Evolutionary conservation across 2,329 filamentous ascomycete species (phyloP).

Genomic region (Monosporascus sp.): DNA sequence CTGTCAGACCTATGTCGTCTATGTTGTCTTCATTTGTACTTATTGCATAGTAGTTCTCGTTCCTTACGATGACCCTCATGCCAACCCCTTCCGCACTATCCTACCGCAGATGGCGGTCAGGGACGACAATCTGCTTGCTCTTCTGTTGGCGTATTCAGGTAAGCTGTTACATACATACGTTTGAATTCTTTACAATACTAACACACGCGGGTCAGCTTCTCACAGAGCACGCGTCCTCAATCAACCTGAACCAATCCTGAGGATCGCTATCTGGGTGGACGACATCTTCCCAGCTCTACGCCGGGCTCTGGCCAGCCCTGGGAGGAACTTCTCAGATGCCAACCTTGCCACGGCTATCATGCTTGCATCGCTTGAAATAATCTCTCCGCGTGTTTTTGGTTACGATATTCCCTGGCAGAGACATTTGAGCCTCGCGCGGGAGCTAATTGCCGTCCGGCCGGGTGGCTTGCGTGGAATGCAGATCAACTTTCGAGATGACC

Average conservation of each 20-base stretch:
- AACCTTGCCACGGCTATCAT: constrained; percentile 79
- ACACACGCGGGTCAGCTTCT: constrained; percentile 45
- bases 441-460: constrained; percentile 63
- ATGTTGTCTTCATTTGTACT: constrained; percentile 27
- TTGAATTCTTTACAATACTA: constrained; percentile 5
- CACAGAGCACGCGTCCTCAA: constrained; percentile 71
- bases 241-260: constrained; percentile 67
- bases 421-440: constrained; percentile 69
- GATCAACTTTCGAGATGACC: constrained; percentile 45
- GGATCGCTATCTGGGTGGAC: constrained; percentile 75
- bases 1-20: constrained; percentile 50
- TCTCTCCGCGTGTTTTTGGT: constrained; percentile 75
- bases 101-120: constrained; percentile 58
- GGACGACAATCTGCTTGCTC: constrained; percentile 66
- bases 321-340: constrained; percentile 61
- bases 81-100: constrained; percentile 48
- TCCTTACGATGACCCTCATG: constrained; percentile 45
- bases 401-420: constrained; percentile 77
- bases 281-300: constrained; percentile 72
- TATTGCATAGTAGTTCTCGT: constrained; percentile 46
- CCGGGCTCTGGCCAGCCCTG: constrained; percentile 55
- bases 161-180: constrained; percentile 6
- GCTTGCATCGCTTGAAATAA: constrained; percentile 77
- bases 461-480: constrained; percentile 44
- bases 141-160: constrained; percentile 71